Conservation (phyloP, 345 rosid species). For the Aquilaria malaccensis region DNA sequence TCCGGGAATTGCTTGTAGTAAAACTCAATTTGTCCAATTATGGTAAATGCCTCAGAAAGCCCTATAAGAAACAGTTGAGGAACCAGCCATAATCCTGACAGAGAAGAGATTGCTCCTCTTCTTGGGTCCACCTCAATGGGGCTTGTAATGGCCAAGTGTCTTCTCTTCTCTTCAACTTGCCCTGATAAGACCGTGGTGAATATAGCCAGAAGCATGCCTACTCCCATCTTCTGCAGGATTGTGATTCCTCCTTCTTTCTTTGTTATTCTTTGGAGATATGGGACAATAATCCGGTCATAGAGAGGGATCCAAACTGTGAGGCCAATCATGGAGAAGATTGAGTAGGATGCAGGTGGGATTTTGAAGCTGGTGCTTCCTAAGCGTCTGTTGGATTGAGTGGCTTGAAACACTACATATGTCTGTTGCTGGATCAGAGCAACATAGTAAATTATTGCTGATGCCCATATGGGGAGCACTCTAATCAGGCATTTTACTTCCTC, state of each 20-base stretch:
- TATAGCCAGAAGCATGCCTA: conserved; percentile 26
- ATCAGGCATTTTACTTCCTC: conserved; percentile 44
- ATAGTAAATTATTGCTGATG: conserved; percentile 14
- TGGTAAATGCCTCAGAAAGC: conserved; percentile 24
- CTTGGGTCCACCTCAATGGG: conserved; percentile 23
- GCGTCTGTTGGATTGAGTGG: conserved; percentile 25
- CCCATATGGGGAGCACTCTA: conserved; percentile 34
- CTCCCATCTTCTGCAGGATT: conserved; percentile 27
- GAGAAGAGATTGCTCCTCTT: conserved; percentile 27
- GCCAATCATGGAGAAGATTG: conserved; percentile 25
- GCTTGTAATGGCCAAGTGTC: conserved; percentile 10
- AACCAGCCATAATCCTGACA: conserved; percentile 32
- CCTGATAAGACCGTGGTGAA: conserved; percentile 29
- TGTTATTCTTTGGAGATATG: conserved; percentile 22
- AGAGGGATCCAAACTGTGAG: conserved; percentile 30
- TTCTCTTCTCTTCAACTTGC: conserved; percentile 23
- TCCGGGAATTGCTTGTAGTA: conserved; percentile 54
- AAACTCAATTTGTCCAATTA: conserved; percentile 30
- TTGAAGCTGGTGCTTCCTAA: conserved; percentile 16
- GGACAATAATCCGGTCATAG: conserved; percentile 32
- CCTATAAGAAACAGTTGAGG: conserved; percentile 36
- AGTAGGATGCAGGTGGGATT: conserved; percentile 33
- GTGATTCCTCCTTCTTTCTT: conserved; percentile 33
- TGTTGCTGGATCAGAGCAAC: conserved; percentile 25
- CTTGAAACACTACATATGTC: conserved; percentile 35